Evolutionary conservation across 305 asterid genomes (phyloP).

Genomic region (Striga hermonthica): DNA sequence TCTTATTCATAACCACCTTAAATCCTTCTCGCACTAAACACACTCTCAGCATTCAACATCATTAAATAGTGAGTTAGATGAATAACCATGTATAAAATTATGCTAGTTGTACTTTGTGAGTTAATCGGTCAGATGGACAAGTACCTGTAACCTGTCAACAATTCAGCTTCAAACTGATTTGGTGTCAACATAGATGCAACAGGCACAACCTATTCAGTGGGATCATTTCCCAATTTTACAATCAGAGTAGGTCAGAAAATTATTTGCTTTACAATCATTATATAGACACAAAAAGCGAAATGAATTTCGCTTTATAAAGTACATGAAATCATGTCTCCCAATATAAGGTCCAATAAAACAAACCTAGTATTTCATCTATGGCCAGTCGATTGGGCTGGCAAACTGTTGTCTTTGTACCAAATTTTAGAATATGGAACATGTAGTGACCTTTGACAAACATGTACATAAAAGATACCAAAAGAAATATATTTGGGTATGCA

Average conservation of each 20-base stretch:
- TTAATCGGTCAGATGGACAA: slow-evolving; percentile 23
- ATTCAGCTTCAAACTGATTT: slow-evolving; percentile 96
- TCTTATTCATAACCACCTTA: no score
- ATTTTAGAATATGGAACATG: no score
- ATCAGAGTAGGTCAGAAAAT: slow-evolving; percentile 25
- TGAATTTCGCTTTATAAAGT: no score
- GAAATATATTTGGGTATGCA: not conserved
- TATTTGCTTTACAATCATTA: no score
- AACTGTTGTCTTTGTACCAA: not conserved
- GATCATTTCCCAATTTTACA: slow-evolving; percentile 29
- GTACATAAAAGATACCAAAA: not conserved
- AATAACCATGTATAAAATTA: no score
- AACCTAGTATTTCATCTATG: not conserved
- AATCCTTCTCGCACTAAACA: no score
- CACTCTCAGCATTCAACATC: no score
- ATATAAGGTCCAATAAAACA: not conserved
- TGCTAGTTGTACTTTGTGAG: no score
- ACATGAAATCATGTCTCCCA: no score
- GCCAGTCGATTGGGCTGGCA: not conserved
- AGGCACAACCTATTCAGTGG: slow-evolving; percentile 71
- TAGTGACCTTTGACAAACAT: not conserved
- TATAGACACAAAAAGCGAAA: no score
- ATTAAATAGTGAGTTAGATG: no score
- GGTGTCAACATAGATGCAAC: slow-evolving; percentile 98
- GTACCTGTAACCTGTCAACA: slow-evolving; percentile 75